Conservation (phyloP, 805 yeast genomes). For the Lipomyces yamadae region DNA sequence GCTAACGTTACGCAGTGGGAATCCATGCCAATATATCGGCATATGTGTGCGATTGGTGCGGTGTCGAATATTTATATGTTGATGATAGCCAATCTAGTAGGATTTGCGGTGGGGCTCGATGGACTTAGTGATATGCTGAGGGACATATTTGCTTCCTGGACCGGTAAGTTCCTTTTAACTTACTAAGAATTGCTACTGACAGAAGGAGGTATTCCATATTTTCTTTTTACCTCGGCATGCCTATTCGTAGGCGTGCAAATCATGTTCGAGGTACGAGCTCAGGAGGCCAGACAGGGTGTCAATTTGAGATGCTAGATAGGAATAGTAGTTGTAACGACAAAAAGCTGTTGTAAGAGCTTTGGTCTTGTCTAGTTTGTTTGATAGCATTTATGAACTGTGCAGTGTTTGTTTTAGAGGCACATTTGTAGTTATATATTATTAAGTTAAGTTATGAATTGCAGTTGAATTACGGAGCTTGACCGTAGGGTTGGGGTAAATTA, state of each 20-base stretch:
- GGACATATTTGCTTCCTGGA: constrained; percentile 72
- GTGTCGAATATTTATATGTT: constrained; percentile 93
- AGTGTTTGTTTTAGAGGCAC: neutral
- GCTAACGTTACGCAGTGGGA: constrained; percentile 46
- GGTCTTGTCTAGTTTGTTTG: neutral
- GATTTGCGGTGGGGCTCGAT: constrained; percentile 90
- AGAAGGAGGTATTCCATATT: constrained; percentile 39
- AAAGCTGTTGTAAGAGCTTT: neutral
- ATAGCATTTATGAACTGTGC: neutral
- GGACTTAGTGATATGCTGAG: constrained; percentile 70
- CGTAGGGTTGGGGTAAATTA: neutral
- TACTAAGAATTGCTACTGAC: neutral
- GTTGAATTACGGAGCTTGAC: neutral
- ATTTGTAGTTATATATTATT: neutral
- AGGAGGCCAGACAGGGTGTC: constrained; percentile 82
- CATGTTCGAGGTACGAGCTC: constrained; percentile 91
- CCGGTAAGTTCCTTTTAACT: constrained; percentile 51
- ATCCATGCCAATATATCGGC: constrained; percentile 71
- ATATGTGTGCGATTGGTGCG: constrained; percentile 84
- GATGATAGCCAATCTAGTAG: constrained; percentile 95
- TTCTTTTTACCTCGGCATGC: constrained; percentile 67
- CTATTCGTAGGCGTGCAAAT: constrained; percentile 86
- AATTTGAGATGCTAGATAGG: constrained; percentile 70
- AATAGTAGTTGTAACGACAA: too few relatives aligned
- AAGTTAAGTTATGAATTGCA: neutral